Evolutionary conservation across 179 eudicot species (phyloP), one percentile per base, ranked within the genome.

Genomic region (Beta lomatogona): DNA sequence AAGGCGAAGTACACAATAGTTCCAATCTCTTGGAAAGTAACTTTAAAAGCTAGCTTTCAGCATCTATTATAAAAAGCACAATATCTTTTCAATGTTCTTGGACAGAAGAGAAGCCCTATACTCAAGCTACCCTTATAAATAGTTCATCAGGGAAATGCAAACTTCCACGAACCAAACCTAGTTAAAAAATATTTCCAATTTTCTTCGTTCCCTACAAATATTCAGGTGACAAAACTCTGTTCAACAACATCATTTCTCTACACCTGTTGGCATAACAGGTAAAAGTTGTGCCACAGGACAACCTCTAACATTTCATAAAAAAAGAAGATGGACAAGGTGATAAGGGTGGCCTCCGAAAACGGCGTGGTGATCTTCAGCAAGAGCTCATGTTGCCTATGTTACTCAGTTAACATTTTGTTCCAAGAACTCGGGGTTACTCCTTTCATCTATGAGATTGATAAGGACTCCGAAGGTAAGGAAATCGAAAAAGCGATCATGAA

Each of bases 291-390:
- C 82, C 79, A 13, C 75, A 79, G 55, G 61, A 78, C 85, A 48
- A 48, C 53, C 85, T 72, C 14, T n/a, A 0, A 73, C 44, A 72
- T 64, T 66, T 21, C 0, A 16, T 12, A 16, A 41, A 22, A 52
- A 15, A 73, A 31, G 52, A 57, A 71, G 74, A 88, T 90, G 93
- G 97, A 92, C 52, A 92, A 86, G 85, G 91, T 92, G 73, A 73
- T 57, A 9, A 85, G 85, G 83, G 52, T 91, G 67, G 86, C 85
- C 36, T 81, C 91, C 15, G 93, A 91, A 68, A 89, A 92, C n/a
- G 94, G 93, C 31, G 89, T 92, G 7, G 88, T 92, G 86, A 86
- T 92, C 66, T 91, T 92, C 84, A 91, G 94, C 87, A 92, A 91
- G 85, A 92, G 92, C 84, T 87, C 89, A 16, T 92, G 97, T 77